Base-by-base conservation (phyloP, 2,329 filamentous ascomycete genomes). In the Trichoderma citrinoviride region DNA sequence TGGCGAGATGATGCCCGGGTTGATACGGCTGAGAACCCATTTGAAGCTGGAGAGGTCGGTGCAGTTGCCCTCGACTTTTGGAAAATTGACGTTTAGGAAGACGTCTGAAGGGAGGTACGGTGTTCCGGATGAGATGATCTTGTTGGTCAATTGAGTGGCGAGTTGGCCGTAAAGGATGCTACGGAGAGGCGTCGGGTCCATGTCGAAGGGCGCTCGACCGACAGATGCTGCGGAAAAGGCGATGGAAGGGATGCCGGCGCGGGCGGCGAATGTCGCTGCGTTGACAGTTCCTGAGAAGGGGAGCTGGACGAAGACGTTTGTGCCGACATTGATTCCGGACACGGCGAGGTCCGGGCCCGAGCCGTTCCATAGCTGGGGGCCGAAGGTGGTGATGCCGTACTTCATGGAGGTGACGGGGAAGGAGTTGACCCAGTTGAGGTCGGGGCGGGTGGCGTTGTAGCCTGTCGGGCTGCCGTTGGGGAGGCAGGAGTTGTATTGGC, bases 381-480 rank as follows among this genome's bases (percentile, higher is more conserved):
- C 65, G n/a, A 67, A 56, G 25, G 17, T 52, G 12, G 61, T 14
- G 37, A 67, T 57, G 62, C 65, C 65, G 8, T 56, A 65, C 15
- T 56, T 55, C 54, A 67, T 67, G 21, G 65, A 52, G 23, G 65
- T 90, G 2, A 86, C 85, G 0, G 89, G 88, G 75, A 79, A 90
- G 0, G 86, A 88, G 78, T 91, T 91, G 65, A 91, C 88, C 80
- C 89, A 91, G 80, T 90, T 88, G 52, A 90, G 80, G 5, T 84
- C 82, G 0, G 84, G 79, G 66, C 84, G 79, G 0, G 82, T 82
- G 10, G 78, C 75, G 71, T 91, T 89, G 68, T 76, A 74, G 44
- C 88, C 88, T 17, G 80, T 79, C 1, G 86, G 82, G 70, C 82
- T 85, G 70, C 82, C 85, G 68, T 81, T 79, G 10, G 81, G 76